phyloP scores from a whole-genome alignment of 1,284 basidiomycete genomes.

The Sanghuangporus sanghuang region DNA sequence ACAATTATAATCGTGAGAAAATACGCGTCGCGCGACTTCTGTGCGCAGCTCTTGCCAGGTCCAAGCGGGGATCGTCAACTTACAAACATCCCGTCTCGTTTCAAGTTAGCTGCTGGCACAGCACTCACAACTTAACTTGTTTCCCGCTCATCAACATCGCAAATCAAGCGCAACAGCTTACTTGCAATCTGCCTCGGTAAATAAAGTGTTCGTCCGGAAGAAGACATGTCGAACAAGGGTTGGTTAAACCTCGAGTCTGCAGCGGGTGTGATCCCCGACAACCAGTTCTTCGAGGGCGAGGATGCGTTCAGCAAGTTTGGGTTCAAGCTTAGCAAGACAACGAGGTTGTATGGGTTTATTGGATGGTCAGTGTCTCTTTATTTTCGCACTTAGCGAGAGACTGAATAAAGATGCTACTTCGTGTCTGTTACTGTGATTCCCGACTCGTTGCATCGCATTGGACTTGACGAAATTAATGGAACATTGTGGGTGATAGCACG shows the following conservation, averaged over 20 bases:
- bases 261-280: constrained; percentile 94
- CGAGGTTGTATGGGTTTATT: constrained; percentile 79
- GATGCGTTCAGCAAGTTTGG: constrained; percentile 78
- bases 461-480: background rate
- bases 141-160: background rate
- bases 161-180: background rate
- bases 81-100: background rate
- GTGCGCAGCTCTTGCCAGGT: background rate
- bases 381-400: constrained; percentile 26
- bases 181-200: background rate
- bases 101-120: constrained; percentile 12
- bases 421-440: constrained; percentile 39
- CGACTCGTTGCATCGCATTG: background rate
- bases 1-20: constrained; percentile 3
- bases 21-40: background rate
- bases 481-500: constrained; percentile 39
- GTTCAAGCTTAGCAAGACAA: constrained; percentile 56
- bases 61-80: too few relatives aligned
- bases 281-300: constrained; percentile 92
- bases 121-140: background rate
- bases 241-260: constrained; percentile 89
- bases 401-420: constrained; percentile 81
- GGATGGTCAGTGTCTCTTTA: constrained; percentile 56
- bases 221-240: constrained; percentile 74
- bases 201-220: background rate